Base-by-base conservation (phyloP, 2,329 filamentous ascomycete species). In the Elsinoe arachidis region DNA sequence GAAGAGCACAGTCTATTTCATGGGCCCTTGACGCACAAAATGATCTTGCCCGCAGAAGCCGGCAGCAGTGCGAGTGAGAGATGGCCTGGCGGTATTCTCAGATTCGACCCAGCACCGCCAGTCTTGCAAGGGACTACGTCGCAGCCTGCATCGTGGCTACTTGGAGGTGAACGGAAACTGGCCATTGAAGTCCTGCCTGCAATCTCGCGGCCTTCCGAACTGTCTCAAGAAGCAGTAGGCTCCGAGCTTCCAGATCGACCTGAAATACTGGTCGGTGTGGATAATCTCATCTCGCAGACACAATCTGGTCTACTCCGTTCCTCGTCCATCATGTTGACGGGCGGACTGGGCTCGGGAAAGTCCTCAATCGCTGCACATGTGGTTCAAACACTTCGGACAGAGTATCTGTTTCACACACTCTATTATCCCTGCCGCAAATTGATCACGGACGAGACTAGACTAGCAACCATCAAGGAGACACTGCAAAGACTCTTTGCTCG, bases 391-490 rank as follows among this genome's bases (percentile, higher is more conserved):
- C 75, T 99, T 56, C 83, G 87, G 21, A 80, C 80, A 55, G 83
- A 90, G 46, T 80, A 82, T 55, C 76, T 96, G 0, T 96, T 88
- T 68, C 86, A 95, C 68, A 86, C 87, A 1, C 84, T 86, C 3
- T 96, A 95, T 71, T 90, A 95, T 62, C 82, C 90, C 0, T 97
- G 92, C 65, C 83, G 88, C 26, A 91, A 88, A 61, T 78, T 96
- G 3, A 86, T 96, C 26, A 96, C 87, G 1, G 91, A 97, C 60
- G 93, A 99, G 69, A 95, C 86, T 38, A 82, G 92, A 58, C 83
- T 96, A 12, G 87, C 90, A 2, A 89, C 87, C 0, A 89, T 99
- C 72, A 96, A 95, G 67, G 92, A 97, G 66, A 93, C 84, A 0
- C 73, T 99, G 4, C 85, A 82, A 53, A 82, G 90, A 14, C 73